These are phyloP conservation scores for Fonsecaea pedrosoi DNA, from an alignment of 2,329 filamentous ascomycete species.

Conservation along the genomic window DNA sequence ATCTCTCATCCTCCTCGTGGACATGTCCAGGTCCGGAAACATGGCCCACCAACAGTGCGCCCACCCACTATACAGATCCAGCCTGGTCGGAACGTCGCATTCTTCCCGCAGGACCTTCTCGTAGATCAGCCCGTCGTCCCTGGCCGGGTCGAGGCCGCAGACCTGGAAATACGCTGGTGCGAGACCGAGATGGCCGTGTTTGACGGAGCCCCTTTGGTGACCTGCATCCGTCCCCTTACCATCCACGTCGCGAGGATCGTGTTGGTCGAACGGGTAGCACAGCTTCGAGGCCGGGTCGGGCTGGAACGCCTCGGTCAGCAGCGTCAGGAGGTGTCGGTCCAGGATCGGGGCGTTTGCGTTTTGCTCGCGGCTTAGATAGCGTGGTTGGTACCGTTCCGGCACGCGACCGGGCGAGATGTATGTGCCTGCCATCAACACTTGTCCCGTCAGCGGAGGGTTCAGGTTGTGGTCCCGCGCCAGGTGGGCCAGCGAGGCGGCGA, in stretches of 20 bases:
- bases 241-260: constrained; percentile 35
- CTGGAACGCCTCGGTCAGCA: constrained; percentile 44
- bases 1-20: constrained; percentile 26
- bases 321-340: constrained; percentile 39
- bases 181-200: constrained; percentile 26
- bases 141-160: constrained; percentile 57
- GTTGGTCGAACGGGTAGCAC: constrained; percentile 45
- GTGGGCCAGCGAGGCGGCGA: constrained; percentile 50
- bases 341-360: constrained; percentile 50
- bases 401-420: constrained; percentile 43
- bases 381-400: constrained; percentile 48
- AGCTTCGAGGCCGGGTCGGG: constrained; percentile 43
- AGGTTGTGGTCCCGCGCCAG: constrained; percentile 51
- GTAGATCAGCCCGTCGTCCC: constrained; percentile 63
- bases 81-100: constrained; percentile 51
- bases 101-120: constrained; percentile 56
- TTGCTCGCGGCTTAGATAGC: constrained; percentile 52
- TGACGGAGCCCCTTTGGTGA: constrained; percentile 3
- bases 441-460: constrained; percentile 54
- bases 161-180: constrained; percentile 57
- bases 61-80: constrained; percentile 54
- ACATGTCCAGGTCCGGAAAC: constrained; percentile 34
- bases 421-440: constrained; percentile 52
- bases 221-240: constrained; percentile 31
- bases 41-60: constrained; percentile 46